phyloP scores from a whole-genome alignment of 2,329 filamentous ascomycete species.

The Seiridium cupressi region DNA sequence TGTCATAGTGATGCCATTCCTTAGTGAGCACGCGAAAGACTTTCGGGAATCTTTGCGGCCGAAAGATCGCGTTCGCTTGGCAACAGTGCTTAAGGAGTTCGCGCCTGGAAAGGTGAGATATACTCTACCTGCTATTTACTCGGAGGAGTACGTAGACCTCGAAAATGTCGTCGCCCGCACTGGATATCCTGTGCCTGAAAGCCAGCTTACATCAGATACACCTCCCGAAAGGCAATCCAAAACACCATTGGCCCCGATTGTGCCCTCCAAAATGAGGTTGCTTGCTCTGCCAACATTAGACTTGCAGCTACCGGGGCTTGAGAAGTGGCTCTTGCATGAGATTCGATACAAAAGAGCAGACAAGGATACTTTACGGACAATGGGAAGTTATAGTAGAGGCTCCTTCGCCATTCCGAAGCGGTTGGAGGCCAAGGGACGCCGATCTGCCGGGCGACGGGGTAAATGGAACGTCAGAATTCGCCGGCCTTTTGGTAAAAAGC shows the following conservation, averaged over 20 bases:
- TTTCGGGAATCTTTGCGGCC: slow-evolving; percentile 45
- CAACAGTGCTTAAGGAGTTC: slow-evolving; percentile 42
- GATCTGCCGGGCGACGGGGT: no score
- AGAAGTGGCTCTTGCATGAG: slow-evolving; percentile 48
- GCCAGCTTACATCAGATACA: background rate
- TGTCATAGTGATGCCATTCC: slow-evolving; percentile 46
- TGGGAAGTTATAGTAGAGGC: slow-evolving; percentile 14
- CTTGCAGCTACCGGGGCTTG: slow-evolving; percentile 42
- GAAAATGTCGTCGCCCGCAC: slow-evolving; percentile 10
- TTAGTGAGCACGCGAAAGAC: slow-evolving; percentile 38
- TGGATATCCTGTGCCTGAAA: slow-evolving; percentile 16
- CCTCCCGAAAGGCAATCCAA: no score
- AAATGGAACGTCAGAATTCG: no score
- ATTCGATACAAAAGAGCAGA: slow-evolving; percentile 51
- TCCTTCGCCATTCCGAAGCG: slow-evolving; percentile 9
- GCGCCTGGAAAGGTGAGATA: slow-evolving; percentile 56
- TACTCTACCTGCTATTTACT: slow-evolving; percentile 55
- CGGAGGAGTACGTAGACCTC: slow-evolving; percentile 32
- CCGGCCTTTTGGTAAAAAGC: no score
- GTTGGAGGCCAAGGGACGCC: background rate
- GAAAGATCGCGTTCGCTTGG: slow-evolving; percentile 32
- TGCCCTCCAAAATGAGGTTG: slow-evolving; percentile 33
- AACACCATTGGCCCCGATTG: slow-evolving; percentile 10
- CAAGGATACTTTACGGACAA: slow-evolving; percentile 29
- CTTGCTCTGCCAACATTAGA: slow-evolving; percentile 54